A percentile compares a stretch with the other conserved stretches of the same genome.
Evolutionary conservation across 2,329 filamentous ascomycete species (phyloP).

Genomic region (Graphilbum fragrans): DNA sequence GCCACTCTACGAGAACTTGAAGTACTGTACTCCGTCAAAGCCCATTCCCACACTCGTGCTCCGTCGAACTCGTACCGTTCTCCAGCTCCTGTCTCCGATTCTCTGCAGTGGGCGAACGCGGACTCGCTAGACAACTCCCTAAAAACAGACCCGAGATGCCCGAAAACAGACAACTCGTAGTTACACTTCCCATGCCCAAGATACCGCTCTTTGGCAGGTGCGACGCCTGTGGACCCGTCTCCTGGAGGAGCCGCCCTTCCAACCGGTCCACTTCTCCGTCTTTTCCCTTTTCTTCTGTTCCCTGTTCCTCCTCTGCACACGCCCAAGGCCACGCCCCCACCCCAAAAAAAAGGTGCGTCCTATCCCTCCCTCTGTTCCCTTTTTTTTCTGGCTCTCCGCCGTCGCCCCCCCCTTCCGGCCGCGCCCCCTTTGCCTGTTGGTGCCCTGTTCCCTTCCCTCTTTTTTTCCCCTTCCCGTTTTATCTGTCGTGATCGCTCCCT

Average conservation of each 20-base stretch:
- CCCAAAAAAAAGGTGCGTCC: background rate
- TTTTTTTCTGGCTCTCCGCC: background rate
- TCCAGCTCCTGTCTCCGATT: too few relatives aligned
- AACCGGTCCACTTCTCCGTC: conserved; percentile 8
- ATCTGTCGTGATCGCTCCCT: conserved; percentile 18
- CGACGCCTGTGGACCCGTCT: background rate
- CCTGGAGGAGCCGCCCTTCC: conserved; percentile 4
- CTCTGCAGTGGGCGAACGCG: too few relatives aligned
- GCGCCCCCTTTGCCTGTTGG: conserved; percentile 3
- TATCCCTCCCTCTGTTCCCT: conserved; percentile 2
- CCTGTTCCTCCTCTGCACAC: conserved; percentile 2
- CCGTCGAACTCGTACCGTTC: too few relatives aligned
- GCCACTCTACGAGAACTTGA: too few relatives aligned
- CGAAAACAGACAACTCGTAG: too few relatives aligned
- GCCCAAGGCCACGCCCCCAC: background rate
- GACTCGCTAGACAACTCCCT: too few relatives aligned
- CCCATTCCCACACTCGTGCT: too few relatives aligned
- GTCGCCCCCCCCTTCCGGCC: background rate
- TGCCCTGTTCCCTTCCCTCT: conserved; percentile 4
- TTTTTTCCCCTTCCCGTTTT: conserved; percentile 5
- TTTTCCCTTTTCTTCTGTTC: conserved; percentile 4
- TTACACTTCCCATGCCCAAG: too few relatives aligned
- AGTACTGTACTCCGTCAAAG: too few relatives aligned
- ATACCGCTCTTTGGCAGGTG: too few relatives aligned
- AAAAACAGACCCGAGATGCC: too few relatives aligned